These are phyloP conservation scores for Phytomonas francai DNA, from an alignment of 208 protist genomes.

Conservation along the genomic window DNA sequence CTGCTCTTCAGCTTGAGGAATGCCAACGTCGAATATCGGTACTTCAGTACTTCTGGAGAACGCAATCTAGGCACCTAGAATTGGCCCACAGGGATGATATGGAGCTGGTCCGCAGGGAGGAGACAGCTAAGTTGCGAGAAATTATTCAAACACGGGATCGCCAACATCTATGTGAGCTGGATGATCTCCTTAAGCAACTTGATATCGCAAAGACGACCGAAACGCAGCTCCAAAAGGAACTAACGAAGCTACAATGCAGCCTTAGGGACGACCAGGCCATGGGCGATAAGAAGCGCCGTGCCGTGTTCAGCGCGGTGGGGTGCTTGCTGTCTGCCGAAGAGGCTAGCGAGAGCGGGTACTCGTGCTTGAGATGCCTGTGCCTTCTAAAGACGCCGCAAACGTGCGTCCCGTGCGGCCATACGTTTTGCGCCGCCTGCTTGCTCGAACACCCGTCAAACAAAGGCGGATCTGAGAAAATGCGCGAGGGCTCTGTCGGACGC, in stretches of 20 bases:
- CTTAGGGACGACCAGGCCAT: not conserved
- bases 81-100: not conserved
- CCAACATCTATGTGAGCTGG: conserved; percentile 1
- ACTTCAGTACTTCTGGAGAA: not conserved
- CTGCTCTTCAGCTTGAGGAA: not conserved
- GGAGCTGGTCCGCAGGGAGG: not conserved
- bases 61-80: not conserved
- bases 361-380: conserved; percentile 62
- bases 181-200: not conserved
- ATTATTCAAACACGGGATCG: not conserved
- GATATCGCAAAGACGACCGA: not conserved
- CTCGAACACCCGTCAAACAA: conserved; percentile 40
- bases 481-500: not conserved
- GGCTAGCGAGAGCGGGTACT: conserved; percentile 67
- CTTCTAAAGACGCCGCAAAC: conserved; percentile 44
- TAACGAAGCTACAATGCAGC: not conserved
- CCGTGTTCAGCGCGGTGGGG: conserved; percentile 27
- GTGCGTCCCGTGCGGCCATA: conserved; percentile 85
- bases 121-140: not conserved
- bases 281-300: conserved; percentile 1
- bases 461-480: conserved; percentile 10
- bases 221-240: not conserved
- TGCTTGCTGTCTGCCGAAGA: conserved; percentile 63
- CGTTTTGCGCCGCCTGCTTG: conserved; percentile 65
- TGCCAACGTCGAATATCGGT: not conserved